Evolutionary conservation across 768 basidiomycete species (phyloP), one percentile per base, ranked within the genome.

Genomic region (Mycena epipterygia): DNA sequence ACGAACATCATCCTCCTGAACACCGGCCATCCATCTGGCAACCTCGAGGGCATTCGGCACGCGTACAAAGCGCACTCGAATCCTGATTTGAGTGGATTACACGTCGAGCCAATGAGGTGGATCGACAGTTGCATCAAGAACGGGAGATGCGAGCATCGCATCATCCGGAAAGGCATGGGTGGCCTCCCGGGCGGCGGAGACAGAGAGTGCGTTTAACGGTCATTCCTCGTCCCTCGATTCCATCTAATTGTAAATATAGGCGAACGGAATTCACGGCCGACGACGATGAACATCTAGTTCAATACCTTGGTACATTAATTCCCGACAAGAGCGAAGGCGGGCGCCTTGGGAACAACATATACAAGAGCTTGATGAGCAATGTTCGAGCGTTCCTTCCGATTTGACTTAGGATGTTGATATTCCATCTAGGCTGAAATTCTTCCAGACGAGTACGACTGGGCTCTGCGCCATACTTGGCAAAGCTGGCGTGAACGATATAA

Each of bases 401-500:
- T 19, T 19, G 49, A 49, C 32, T 14, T 30, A 49, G 33, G 29
- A 27, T 37, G 16, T 23, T 51, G 3, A 62, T 17, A 12, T 39
- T 6, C 33, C 14, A 2, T 39, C 7, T 42, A 80, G 78, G 72
- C 68, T 11, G 52, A 70, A 1, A 59, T 65, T 23, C 68, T 75
- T 21, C 79, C 79, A 12, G 57, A 75, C 1, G 73, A 75, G 25
- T 82, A 77, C 61, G 56, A 41, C 0, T 89, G 88, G 88, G 83
- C 75, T 6, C 64, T 29, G 0, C 78, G 83, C 11, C 89, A 89
- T 75, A 74, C 86, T 7, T 79, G 79, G 72, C 76, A 84, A 63
- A 86, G 88, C 27, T 89, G 88, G 87, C 80, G 83, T 30, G 80
- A 86, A 52, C 81, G 83, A 17, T 88, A 88, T 69, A 87, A 84